These are phyloP conservation scores for Tuber calosporum DNA, from an alignment of 495 filamentous ascomycete species.

Conservation along the genomic window DNA sequence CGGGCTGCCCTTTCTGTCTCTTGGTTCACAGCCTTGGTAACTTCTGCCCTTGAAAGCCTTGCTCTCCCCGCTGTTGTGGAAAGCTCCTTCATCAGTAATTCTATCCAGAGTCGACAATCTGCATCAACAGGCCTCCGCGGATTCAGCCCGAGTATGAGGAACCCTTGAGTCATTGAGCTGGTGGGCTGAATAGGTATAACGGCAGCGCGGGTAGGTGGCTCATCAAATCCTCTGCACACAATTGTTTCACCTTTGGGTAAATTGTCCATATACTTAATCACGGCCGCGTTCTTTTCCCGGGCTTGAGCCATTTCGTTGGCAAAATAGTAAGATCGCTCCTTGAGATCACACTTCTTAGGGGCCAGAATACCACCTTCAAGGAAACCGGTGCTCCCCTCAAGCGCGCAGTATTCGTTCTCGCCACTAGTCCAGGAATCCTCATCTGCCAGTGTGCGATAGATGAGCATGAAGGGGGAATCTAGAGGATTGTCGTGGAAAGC, in stretches of 20 bases:
- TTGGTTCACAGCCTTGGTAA: constrained; percentile 27
- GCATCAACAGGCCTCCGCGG: constrained; percentile 33
- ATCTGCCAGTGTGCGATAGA: constrained; percentile 26
- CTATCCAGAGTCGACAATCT: constrained; percentile 33
- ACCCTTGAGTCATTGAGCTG: constrained; percentile 28
- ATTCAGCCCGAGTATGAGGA: constrained; percentile 38
- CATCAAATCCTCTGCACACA: constrained; percentile 31
- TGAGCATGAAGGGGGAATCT: constrained; percentile 33
- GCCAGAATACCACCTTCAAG: constrained; percentile 22
- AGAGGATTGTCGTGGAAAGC: constrained; percentile 33
- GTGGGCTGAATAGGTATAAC: constrained; percentile 38
- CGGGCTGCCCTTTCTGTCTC: constrained; percentile 22
- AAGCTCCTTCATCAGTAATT: constrained; percentile 36
- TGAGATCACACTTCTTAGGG: constrained; percentile 13
- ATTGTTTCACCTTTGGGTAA: constrained; percentile 11
- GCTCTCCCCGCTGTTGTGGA: constrained; percentile 28
- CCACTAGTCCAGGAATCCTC: background rate
- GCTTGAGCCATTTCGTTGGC: constrained; percentile 32
- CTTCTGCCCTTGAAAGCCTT: constrained; percentile 25
- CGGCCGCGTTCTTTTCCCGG: constrained; percentile 24
- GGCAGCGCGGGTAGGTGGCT: constrained; percentile 25
- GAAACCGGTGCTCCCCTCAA: constrained; percentile 29
- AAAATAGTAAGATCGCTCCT: constrained; percentile 24
- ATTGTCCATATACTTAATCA: constrained; percentile 29
- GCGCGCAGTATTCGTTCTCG: constrained; percentile 6